These are phyloP conservation scores for Dactylellina cionopaga DNA, from an alignment of 2,329 filamentous ascomycete genomes.

Conservation along the genomic window DNA sequence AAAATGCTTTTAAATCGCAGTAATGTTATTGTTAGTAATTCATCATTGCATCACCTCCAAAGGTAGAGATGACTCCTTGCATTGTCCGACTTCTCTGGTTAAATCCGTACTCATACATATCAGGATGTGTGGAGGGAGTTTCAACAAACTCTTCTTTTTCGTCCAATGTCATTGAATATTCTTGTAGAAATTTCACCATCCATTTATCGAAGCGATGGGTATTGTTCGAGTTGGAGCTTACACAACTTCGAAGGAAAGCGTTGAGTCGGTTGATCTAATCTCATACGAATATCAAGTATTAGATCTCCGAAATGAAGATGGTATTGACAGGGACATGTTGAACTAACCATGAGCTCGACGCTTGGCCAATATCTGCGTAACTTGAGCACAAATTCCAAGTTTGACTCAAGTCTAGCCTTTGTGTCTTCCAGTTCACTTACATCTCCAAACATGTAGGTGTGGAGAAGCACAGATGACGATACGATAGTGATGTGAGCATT, in stretches of 20 bases:
- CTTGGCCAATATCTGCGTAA: constrained; percentile 60
- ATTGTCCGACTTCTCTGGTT: constrained; percentile 12
- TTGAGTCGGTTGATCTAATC: constrained; percentile 59
- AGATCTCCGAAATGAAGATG: not conserved
- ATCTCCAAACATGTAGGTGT: constrained; percentile 60
- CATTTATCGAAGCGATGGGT: constrained; percentile 59
- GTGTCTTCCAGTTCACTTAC: constrained; percentile 57
- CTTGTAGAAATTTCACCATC: constrained; percentile 59
- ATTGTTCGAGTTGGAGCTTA: constrained; percentile 56
- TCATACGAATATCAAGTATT: too few species aligned
- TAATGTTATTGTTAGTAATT: not conserved
- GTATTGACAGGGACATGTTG: not conserved
- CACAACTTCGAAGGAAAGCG: constrained; percentile 59
- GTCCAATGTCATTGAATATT: constrained; percentile 59
- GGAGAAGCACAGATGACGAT: constrained; percentile 59
- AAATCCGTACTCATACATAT: constrained; percentile 13
- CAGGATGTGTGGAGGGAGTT: not conserved
- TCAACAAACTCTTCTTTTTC: constrained; percentile 13
- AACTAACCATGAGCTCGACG: constrained; percentile 59
- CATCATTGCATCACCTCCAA: not conserved
- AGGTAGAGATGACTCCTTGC: constrained; percentile 21
- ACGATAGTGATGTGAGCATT: constrained; percentile 60
- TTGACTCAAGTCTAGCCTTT: constrained; percentile 57
- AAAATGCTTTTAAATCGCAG: too few species aligned
- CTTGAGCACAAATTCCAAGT: constrained; percentile 58